Percentiles rank a stretch among this genome's conserved stretches.
These are phyloP conservation scores for Lanmaoa pseudosensibilis DNA, from an alignment of 768 basidiomycete species.

Conservation along the genomic window DNA sequence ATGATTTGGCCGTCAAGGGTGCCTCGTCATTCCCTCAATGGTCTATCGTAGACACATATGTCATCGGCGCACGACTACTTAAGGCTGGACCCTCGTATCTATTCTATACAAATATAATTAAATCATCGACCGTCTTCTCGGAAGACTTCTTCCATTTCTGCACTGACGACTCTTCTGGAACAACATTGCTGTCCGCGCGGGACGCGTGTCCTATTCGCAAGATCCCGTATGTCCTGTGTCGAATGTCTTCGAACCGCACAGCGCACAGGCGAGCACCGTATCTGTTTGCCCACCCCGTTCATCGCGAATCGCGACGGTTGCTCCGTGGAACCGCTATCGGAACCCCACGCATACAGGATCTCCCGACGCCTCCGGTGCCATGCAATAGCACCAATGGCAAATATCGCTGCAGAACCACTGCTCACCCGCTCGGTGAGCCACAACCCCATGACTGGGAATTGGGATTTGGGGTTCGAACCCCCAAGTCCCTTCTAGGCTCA, in stretches of 20 bases:
- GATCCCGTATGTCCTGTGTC: no score
- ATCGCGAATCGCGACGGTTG: constrained; percentile 16
- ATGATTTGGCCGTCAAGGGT: not conserved
- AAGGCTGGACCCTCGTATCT: not conserved
- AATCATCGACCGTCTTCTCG: not conserved
- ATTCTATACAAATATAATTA: not conserved
- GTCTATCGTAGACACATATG: constrained; percentile 1
- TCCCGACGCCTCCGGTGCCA: not conserved
- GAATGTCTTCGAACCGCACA: not conserved
- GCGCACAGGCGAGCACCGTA: not conserved
- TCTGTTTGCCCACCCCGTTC: not conserved
- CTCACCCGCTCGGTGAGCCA: not conserved
- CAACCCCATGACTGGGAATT: not conserved
- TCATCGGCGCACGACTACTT: not conserved
- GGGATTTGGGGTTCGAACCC: constrained; percentile 14
- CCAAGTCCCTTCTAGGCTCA: not conserved
- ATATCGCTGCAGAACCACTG: constrained; percentile 3
- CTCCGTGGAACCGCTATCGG: constrained; percentile 15
- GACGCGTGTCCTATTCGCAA: not conserved
- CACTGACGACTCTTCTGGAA: not conserved
- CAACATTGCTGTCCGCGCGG: not conserved
- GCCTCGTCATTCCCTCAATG: not conserved
- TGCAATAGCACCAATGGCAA: constrained; percentile 8
- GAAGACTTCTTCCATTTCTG: constrained; percentile 6
- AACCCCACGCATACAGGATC: not conserved